Conservation (phyloP, 2,329 filamentous ascomycete genomes). For the Colletotrichum lini region DNA sequence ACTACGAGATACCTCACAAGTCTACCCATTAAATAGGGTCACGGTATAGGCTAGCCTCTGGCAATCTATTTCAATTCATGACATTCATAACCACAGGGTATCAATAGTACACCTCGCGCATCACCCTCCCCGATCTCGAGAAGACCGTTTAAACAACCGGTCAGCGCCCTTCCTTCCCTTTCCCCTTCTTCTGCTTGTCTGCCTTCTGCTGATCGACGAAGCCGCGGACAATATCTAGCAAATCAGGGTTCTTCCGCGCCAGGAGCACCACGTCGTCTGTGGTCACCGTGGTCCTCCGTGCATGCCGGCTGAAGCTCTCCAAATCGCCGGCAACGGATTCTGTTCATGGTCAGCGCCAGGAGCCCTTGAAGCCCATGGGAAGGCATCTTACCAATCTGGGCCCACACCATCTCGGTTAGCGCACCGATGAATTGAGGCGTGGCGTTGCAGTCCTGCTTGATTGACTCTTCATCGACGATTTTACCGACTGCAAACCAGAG, state of each 20-base stretch:
- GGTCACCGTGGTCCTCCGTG: constrained; percentile 83
- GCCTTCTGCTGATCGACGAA: constrained; percentile 75
- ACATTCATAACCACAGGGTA: constrained; percentile 22
- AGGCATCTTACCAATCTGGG: constrained; percentile 73
- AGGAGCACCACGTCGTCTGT: constrained; percentile 91
- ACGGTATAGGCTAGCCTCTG: background rate
- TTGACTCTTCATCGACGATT: constrained; percentile 88
- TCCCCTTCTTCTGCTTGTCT: constrained; percentile 48
- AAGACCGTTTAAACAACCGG: background rate
- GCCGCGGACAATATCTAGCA: constrained; percentile 81
- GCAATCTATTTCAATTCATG: background rate
- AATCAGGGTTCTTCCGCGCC: constrained; percentile 86
- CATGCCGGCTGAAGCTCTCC: constrained; percentile 78
- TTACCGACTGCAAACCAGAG: constrained; percentile 89
- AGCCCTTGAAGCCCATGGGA: background rate
- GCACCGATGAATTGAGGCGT: constrained; percentile 93
- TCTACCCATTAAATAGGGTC: background rate
- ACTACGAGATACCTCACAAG: constrained; percentile 12
- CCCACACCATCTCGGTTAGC: constrained; percentile 88
- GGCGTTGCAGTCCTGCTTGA: constrained; percentile 82
- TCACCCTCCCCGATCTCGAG: background rate
- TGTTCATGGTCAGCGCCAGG: constrained; percentile 45
- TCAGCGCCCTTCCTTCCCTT: constrained; percentile 32
- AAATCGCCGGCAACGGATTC: constrained; percentile 71
- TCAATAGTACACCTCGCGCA: constrained; percentile 10